Base-by-base conservation (phyloP, 345 rosid genomes). In the Bruguiera sexangula region DNA sequence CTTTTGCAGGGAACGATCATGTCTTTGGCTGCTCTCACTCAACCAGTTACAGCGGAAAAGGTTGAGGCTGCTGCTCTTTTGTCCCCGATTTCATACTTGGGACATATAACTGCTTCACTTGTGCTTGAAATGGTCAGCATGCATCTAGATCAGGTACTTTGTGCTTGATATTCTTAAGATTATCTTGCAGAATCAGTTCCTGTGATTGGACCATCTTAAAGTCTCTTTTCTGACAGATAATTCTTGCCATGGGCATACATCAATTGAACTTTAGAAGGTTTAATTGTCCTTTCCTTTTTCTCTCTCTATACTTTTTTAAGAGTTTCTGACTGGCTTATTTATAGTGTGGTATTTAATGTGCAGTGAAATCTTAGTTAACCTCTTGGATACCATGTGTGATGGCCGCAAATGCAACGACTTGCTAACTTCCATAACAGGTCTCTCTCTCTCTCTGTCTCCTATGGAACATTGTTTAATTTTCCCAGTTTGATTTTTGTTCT, bases 31-130 rank as follows among this genome's bases (percentile, higher is more conserved):
- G 98, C 96, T 72, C 87, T 94, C 77, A 87, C 93, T 63, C 92
- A 85, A 73, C 87, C 90, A 16, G 82, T 78, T 64, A 71, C 91
- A 29, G 87, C 73, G 5, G 85, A 87, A 73, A 85, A 88, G 96
- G 90, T 94, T 69, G 93, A 86, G 81, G 98, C 97, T 77, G 98
- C 93, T 73, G 96, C 97, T 16, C 86, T 94, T 76, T 82, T 94
- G 61, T 85, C 84, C 71, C 97, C 98, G 62, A 94, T 94, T 79
- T 85, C 98, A 52, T 91, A 87, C 82, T 83, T 94, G 83, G 92
- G 80, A 61, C 96, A 91, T 81, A 74, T 89, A 60, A 87, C 78
- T 55, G 89, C 96, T 77, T 95, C 96, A 34, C 92, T 91, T 81
- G 96, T 88, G 48, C 87, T 79, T 68, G 81, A 90, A 84, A 91